Percentiles rank a stretch among this genome's conserved stretches.
These are phyloP conservation scores for Metschnikowia baotianmanensis DNA, from an alignment of 805 yeast genomes.

Conservation along the genomic window DNA sequence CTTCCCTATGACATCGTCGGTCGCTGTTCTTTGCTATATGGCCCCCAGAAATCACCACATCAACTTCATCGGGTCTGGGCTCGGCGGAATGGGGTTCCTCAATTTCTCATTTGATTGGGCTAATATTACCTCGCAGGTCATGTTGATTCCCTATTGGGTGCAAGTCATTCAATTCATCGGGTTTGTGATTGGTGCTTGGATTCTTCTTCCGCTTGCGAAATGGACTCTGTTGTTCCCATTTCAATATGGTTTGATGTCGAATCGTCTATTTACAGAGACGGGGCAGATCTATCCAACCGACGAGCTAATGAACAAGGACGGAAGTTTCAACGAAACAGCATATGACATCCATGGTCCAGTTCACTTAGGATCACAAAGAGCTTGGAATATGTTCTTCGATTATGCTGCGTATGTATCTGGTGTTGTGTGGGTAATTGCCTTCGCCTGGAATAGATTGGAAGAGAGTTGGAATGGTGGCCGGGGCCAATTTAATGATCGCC, in stretches of 20 bases:
- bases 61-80: constrained; percentile 50
- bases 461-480: constrained; percentile 10
- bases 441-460: constrained; percentile 27
- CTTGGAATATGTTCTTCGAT: constrained; percentile 52
- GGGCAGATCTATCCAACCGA: constrained; percentile 44
- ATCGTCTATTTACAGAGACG: constrained; percentile 33
- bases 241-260: constrained; percentile 47
- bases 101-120: constrained; percentile 53
- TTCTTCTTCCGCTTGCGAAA: constrained; percentile 45
- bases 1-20: constrained; percentile 48
- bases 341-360: constrained; percentile 46
- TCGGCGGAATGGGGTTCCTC: constrained; percentile 51
- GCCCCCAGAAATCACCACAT: constrained; percentile 41
- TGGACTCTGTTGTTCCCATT: constrained; percentile 36
- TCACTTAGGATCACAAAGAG: constrained; percentile 46
- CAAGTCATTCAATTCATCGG: constrained; percentile 48
- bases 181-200: constrained; percentile 48
- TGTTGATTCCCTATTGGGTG: constrained; percentile 54
- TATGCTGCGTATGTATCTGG: constrained; percentile 53
- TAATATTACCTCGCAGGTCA: constrained; percentile 48
- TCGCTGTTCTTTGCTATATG: constrained; percentile 49
- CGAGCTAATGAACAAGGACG: constrained; percentile 38
- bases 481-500: constrained; percentile 37
- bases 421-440: constrained; percentile 42
- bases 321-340: constrained; percentile 44